Conservation (phyloP, 1,284 basidiomycete species). For the Stygiomarasmius scandens region DNA sequence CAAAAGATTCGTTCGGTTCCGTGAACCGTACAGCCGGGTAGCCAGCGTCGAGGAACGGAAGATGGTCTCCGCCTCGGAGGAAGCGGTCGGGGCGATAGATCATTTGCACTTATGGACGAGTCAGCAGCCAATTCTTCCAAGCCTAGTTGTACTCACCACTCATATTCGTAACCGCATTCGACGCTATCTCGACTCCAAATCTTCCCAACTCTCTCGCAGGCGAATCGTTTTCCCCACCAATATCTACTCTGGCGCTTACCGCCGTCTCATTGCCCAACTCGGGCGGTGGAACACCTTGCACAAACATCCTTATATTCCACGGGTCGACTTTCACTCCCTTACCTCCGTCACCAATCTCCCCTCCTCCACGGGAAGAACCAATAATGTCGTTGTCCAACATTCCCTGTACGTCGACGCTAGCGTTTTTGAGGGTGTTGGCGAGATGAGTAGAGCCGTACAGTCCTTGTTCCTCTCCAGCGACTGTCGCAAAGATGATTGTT, state of each 20-base stretch:
- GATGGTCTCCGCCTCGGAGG: conserved; percentile 55
- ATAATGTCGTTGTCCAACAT: conserved; percentile 51
- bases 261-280: conserved; percentile 39
- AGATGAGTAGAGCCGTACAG: conserved; percentile 50
- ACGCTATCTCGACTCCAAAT: conserved; percentile 50
- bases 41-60: conserved; percentile 50
- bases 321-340: conserved; percentile 32
- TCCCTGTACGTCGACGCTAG: conserved; percentile 52
- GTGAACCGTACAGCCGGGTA: conserved; percentile 58
- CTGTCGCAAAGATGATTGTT: conserved; percentile 53
- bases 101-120: conserved; percentile 9
- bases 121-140: neutral
- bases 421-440: conserved; percentile 42
- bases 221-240: conserved; percentile 57
- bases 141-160: conserved; percentile 35
- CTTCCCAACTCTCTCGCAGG: conserved; percentile 52
- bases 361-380: conserved; percentile 15
- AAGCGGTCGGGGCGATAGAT: conserved; percentile 35
- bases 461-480: conserved; percentile 55
- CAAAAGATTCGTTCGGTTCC: conserved; percentile 57
- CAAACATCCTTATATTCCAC: conserved; percentile 51
- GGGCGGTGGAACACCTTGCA: conserved; percentile 48
- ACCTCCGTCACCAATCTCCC: conserved; percentile 31
- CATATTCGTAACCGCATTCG: conserved; percentile 50
- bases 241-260: conserved; percentile 34